Evolutionary conservation across 164 flowering plant genomes (phyloP), one percentile per base, ranked within the genome.

Genomic region (Amborella trichopoda): DNA sequence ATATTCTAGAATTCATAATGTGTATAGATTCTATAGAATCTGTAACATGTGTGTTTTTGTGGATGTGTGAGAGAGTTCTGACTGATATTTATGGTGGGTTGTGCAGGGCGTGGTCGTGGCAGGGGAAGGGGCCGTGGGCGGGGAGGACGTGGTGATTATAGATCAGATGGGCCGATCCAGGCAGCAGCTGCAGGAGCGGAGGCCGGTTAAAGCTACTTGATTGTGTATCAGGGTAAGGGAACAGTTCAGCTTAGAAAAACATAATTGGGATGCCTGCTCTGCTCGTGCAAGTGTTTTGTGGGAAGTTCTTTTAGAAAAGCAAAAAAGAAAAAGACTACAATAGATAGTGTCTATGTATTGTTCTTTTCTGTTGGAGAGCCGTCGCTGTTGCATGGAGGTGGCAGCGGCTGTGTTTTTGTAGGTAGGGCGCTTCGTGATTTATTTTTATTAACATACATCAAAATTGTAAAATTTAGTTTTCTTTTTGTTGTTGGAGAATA

Each of bases 41-140:
- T n/a, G n/a, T n/a, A n/a, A n/a, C 10, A 43, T 43, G n/a, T 43
- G 28, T 21, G 13, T 37, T 16, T 20, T 0, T 11, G 8, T 4
- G 16, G 28, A 5, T 25, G 8, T n/a, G 18, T 44, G 2, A 11
- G 4, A 17, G 18, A 20, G 32, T 13, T 2, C 26, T n/a, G 0
- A 4, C 16, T 44, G 33, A 5, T 13, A 5, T 6, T 26, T 2
- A 14, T 3, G 33, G 9, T 44, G 1, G 14, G 6, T 9, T 12
- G 6, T 30, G 14, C 34, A 30, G 34, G 34, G 14, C 9, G 55
- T 69, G 78, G 75, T 1, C 75, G 71, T 52, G 77, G 68, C 1
- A 60, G 67, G 14, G 76, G 74, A 12, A 43, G 73, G 54, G 67
- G 60, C 23, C 46, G 66, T 49, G 64, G 61, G n/a, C 64, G 65